Percentiles rank a stretch among this genome's conserved stretches.
phyloP scores from a whole-genome alignment of 108 stramenopile species.

The Pseudonitzschia multistriata region DNA sequence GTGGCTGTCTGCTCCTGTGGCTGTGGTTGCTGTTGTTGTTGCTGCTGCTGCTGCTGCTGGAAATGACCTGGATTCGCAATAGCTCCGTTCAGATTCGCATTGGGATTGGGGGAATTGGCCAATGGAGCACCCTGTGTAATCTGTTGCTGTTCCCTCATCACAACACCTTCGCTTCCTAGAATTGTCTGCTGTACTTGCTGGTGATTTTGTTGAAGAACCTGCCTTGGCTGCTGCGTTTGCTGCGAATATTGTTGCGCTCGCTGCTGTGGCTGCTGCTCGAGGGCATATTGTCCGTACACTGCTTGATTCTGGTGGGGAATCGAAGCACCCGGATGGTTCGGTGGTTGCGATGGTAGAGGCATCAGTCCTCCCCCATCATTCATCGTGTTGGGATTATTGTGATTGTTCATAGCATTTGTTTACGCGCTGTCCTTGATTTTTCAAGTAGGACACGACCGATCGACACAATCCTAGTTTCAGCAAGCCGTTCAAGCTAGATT shows the following conservation, averaged over 20 bases:
- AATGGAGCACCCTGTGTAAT: slow-evolving; percentile 1
- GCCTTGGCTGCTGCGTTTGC: slow-evolving; percentile 12
- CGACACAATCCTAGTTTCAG: no score
- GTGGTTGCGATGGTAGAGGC: neutral
- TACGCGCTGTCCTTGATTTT: no score
- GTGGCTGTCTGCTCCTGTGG: neutral
- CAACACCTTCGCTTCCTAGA: neutral
- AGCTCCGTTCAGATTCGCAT: neutral
- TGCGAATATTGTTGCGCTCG: neutral
- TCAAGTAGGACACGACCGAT: no score
- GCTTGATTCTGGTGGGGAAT: neutral
- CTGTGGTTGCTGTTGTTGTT: neutral
- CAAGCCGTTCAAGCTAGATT: no score
- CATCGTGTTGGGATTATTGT: neutral
- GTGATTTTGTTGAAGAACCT: neutral
- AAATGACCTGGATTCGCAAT: neutral
- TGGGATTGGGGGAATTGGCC: neutral
- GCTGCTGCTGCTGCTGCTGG: slow-evolving; percentile 8
- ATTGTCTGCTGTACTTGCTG: slow-evolving; percentile 19
- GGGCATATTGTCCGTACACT: neutral
- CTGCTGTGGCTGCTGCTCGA: slow-evolving; percentile 14
- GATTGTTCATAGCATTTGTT: neutral
- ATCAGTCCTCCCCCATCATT: slow-evolving; percentile 2
- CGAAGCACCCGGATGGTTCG: neutral
- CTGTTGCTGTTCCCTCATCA: slow-evolving; percentile 1